Evolutionary conservation across 805 yeast species (phyloP).

Genomic region (Schwanniomyces yamadae): DNA sequence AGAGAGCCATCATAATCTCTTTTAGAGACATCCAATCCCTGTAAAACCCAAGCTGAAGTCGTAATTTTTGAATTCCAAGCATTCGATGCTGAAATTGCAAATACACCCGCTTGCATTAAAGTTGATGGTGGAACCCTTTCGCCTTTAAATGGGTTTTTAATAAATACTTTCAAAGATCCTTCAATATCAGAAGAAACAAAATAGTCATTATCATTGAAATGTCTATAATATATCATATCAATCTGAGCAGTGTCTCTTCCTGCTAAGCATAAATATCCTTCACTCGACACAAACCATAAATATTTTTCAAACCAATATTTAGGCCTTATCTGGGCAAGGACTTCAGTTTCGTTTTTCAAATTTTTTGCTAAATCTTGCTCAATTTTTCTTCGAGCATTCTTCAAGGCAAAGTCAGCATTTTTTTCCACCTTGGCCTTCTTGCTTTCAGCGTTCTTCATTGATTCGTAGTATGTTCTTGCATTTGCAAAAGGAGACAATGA

Average conservation of each 20-base stretch:
- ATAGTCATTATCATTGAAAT: conserved; percentile 70
- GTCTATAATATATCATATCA: conserved; percentile 76
- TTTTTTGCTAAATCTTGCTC: conserved; percentile 65
- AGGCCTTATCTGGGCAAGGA: conserved; percentile 59
- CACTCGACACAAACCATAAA: conserved; percentile 90
- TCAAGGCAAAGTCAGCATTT: conserved; percentile 73
- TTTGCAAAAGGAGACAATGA: conserved; percentile 81
- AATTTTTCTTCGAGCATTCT: conserved; percentile 78
- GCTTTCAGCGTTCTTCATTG: conserved; percentile 69
- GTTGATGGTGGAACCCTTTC: conserved; percentile 83
- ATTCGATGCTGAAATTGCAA: conserved; percentile 73
- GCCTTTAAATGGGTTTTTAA: conserved; percentile 74
- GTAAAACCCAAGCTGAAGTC: conserved; percentile 84
- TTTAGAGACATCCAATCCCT: conserved; percentile 66
- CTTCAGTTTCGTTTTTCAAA: conserved; percentile 51
- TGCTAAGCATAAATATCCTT: conserved; percentile 80
- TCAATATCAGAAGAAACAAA: conserved; percentile 74
- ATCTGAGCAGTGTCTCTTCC: conserved; percentile 81
- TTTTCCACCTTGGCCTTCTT: conserved; percentile 81
- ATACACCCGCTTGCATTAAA: conserved; percentile 83
- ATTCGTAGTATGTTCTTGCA: conserved; percentile 76
- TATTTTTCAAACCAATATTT: conserved; percentile 94
- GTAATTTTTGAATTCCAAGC: conserved; percentile 90
- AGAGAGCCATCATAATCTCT: conserved; percentile 60
- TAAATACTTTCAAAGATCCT: conserved; percentile 71